Conservation (phyloP, 169 alveolate genomes). For the Theileria parva region DNA sequence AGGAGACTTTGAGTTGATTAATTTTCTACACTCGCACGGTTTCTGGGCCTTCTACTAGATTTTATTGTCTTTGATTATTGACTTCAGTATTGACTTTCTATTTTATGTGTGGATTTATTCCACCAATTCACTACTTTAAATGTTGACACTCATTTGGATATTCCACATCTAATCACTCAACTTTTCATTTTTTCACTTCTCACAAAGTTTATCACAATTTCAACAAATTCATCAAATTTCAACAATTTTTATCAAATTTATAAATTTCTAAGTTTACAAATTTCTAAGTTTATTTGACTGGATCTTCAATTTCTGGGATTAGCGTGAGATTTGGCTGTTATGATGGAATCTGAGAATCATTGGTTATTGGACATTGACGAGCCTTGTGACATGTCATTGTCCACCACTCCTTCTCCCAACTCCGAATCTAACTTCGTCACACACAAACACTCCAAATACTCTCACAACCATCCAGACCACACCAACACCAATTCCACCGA, state of each 20-base stretch:
- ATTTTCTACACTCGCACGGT: not conserved
- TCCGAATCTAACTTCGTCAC: not conserved
- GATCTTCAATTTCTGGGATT: not conserved
- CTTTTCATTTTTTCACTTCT: no score
- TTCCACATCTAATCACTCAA: not conserved
- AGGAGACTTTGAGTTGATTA: not conserved
- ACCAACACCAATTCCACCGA: not conserved
- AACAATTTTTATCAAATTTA: not conserved
- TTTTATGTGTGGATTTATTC: slow-evolving; percentile 3
- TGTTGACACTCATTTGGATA: not conserved
- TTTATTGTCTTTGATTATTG: not conserved
- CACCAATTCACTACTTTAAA: not conserved
- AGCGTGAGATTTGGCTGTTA: not conserved
- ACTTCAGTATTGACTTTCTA: not conserved
- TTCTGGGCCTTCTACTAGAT: not conserved
- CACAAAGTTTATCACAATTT: no score
- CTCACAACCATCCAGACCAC: not conserved
- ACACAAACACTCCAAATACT: no score
- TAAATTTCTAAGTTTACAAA: no score
- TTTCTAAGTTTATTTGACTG: not conserved
- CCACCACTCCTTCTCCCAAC: not conserved
- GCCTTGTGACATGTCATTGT: not conserved
- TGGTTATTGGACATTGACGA: slow-evolving; percentile 12
- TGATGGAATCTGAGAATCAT: slow-evolving; percentile 1
- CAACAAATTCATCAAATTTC: no score